phyloP scores from a whole-genome alignment of 1,139 yeast species.

The Sugiyamaella japonica region DNA sequence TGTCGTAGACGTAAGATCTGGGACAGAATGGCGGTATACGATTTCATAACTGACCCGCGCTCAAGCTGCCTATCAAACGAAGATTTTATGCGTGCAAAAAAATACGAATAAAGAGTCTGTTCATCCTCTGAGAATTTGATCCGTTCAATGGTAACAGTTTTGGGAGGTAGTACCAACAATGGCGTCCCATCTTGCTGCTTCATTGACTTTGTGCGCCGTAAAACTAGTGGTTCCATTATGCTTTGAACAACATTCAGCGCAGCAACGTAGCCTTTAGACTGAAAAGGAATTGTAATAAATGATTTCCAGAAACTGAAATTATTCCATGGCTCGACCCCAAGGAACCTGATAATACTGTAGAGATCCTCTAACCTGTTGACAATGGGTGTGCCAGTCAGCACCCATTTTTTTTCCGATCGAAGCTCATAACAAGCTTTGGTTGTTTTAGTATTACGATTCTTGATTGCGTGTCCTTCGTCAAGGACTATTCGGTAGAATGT shows the following conservation, averaged over 20 bases:
- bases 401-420: constrained; percentile 71
- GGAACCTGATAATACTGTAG: constrained; percentile 71
- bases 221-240: constrained; percentile 75
- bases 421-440: constrained; percentile 76
- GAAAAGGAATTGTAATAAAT: constrained; percentile 83
- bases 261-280: constrained; percentile 61
- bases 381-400: constrained; percentile 92
- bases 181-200: constrained; percentile 71
- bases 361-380: constrained; percentile 86
- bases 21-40: constrained; percentile 76
- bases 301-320: constrained; percentile 87
- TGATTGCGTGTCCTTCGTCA: constrained; percentile 91
- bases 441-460: constrained; percentile 78
- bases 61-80: constrained; percentile 65
- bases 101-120: constrained; percentile 63
- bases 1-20: constrained; percentile 84
- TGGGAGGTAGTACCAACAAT: constrained; percentile 74
- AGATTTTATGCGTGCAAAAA: constrained; percentile 65
- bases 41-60: constrained; percentile 68
- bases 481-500: constrained; percentile 76
- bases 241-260: constrained; percentile 84
- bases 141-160: constrained; percentile 67
- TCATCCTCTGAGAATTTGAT: constrained; percentile 69
- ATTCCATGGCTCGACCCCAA: constrained; percentile 86
- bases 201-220: constrained; percentile 88